Conservation (phyloP, 1,139 yeast species). For the Yamadazyma dushanensis region DNA sequence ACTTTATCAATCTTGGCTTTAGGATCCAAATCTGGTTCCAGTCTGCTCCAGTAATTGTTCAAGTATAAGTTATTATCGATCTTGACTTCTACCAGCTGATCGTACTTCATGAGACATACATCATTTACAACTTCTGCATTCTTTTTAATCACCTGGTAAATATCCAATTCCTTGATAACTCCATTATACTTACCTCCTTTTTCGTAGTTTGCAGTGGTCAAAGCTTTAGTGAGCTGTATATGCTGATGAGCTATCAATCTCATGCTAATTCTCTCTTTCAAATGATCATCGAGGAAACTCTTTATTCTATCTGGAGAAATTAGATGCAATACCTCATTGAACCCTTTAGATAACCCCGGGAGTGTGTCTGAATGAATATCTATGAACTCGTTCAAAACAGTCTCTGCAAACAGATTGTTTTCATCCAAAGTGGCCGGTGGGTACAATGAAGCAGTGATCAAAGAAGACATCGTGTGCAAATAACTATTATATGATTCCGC, state of each 20-base stretch:
- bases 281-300: slow-evolving; percentile 69
- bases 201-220: slow-evolving; percentile 26
- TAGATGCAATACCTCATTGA: slow-evolving; percentile 66
- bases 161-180: slow-evolving; percentile 62
- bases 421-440: slow-evolving; percentile 51
- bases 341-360: slow-evolving; percentile 78
- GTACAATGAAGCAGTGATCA: slow-evolving; percentile 45
- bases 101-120: slow-evolving; percentile 78
- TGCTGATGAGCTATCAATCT: slow-evolving; percentile 85
- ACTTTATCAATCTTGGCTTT: slow-evolving; percentile 22
- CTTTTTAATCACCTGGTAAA: slow-evolving; percentile 58
- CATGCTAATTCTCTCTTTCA: slow-evolving; percentile 82
- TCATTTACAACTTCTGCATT: slow-evolving; percentile 79
- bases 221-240: slow-evolving; percentile 51
- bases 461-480: slow-evolving; percentile 64
- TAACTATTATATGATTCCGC: slow-evolving; percentile 78
- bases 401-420: slow-evolving; percentile 48
- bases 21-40: slow-evolving; percentile 24
- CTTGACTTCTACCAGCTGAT: slow-evolving; percentile 61
- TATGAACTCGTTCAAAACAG: slow-evolving; percentile 57
- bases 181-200: slow-evolving; percentile 59
- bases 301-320: slow-evolving; percentile 54
- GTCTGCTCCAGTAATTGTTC: slow-evolving; percentile 34
- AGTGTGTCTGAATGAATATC: slow-evolving; percentile 82
- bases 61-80: slow-evolving; percentile 48